Percentiles rank a stretch among this genome's conserved stretches.
phyloP scores from a whole-genome alignment of 768 basidiomycete species.

The Mycena vitilis region DNA sequence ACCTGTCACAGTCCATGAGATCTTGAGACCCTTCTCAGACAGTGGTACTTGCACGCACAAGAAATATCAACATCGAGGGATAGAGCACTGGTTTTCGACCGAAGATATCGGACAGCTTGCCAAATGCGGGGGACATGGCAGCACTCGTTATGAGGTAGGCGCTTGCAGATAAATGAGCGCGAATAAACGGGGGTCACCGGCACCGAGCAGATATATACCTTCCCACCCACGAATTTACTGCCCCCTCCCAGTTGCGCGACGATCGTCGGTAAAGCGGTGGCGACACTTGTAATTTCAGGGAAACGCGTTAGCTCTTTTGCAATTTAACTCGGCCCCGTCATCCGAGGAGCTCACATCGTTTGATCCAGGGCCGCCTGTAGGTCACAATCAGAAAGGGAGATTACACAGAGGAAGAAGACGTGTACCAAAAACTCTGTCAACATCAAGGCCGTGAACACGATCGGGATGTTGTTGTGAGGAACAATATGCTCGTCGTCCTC shows the following conservation, averaged over 20 bases:
- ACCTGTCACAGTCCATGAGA: constrained; percentile 52
- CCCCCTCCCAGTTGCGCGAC: constrained; percentile 72
- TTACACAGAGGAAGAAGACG: neutral
- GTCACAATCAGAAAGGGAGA: neutral
- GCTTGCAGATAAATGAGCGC: constrained; percentile 46
- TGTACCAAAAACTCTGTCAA: constrained; percentile 27
- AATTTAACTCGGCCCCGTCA: neutral
- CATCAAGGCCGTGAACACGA: constrained; percentile 32
- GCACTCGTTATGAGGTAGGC: constrained; percentile 80
- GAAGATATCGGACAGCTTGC: constrained; percentile 75
- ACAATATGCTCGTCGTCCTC: constrained; percentile 32
- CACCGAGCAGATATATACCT: constrained; percentile 56
- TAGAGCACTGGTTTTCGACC: constrained; percentile 68
- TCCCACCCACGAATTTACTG: constrained; percentile 76
- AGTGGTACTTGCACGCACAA: constrained; percentile 55
- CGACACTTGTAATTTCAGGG: constrained; percentile 55
- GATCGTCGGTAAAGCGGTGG: constrained; percentile 81
- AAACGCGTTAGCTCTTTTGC: neutral
- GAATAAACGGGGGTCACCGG: neutral
- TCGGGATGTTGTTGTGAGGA: constrained; percentile 31
- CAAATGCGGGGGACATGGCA: constrained; percentile 77
- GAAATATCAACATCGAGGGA: constrained; percentile 57
- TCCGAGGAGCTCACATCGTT: constrained; percentile 46
- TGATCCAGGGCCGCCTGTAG: constrained; percentile 57
- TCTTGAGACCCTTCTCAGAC: neutral